Evolutionary conservation across 805 yeast species (phyloP).

Genomic region (Blastobotrys terrestris): DNA sequence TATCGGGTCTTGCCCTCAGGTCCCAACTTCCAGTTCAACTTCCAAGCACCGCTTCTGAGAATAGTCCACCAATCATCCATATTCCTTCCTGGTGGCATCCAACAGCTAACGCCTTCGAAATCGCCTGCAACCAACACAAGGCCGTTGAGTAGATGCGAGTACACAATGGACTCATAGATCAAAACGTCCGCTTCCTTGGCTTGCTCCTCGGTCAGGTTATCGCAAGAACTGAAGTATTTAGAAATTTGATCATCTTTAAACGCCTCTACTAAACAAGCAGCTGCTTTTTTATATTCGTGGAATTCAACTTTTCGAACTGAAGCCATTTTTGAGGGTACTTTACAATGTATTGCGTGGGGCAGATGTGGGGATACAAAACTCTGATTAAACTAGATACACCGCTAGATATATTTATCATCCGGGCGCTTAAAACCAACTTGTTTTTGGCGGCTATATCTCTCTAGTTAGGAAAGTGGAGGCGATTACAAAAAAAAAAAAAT

Average conservation of each 20-base stretch:
- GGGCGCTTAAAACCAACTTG: too few species aligned
- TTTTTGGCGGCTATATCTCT: neutral
- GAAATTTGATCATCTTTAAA: constrained; percentile 52
- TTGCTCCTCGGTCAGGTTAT: constrained; percentile 33
- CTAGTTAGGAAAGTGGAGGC: neutral
- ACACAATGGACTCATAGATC: constrained; percentile 47
- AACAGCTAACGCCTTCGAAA: constrained; percentile 36
- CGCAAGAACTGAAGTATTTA: constrained; percentile 41
- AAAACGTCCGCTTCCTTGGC: constrained; percentile 40
- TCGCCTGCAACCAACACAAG: constrained; percentile 48
- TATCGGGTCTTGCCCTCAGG: constrained; percentile 44
- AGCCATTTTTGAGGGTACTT: too few species aligned
- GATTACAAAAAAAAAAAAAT: too few species aligned
- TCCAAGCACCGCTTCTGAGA: constrained; percentile 27
- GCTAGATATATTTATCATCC: neutral
- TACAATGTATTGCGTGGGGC: too few species aligned
- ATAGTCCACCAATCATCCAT: constrained; percentile 22
- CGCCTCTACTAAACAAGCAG: constrained; percentile 46
- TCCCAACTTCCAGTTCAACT: constrained; percentile 34
- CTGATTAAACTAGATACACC: neutral
- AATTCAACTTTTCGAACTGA: constrained; percentile 14
- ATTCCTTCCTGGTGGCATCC: constrained; percentile 30
- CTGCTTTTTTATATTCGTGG: constrained; percentile 48
- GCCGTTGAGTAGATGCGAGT: constrained; percentile 46
- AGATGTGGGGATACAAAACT: neutral